phyloP scores from a whole-genome alignment of 371 early-diverging fungal species.

The Actinomortierella ambigua region DNA sequence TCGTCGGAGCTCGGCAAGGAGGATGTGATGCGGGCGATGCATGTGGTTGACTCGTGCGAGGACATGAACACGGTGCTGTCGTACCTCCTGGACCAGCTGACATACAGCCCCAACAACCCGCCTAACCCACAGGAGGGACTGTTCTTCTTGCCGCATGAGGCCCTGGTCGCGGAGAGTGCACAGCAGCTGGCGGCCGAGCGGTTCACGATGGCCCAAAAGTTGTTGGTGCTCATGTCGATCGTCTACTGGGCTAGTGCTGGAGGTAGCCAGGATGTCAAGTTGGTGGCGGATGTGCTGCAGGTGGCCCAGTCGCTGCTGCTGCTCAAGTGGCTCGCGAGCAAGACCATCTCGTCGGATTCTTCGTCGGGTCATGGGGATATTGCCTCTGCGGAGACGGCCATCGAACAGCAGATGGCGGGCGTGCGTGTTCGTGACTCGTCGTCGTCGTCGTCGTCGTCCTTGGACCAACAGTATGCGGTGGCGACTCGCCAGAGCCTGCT shows the following conservation, averaged over 20 bases:
- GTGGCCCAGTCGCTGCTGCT: slow-evolving; percentile 21
- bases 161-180: slow-evolving; percentile 30
- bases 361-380: too few relatives aligned
- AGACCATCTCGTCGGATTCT: slow-evolving; percentile 9
- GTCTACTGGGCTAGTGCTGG: slow-evolving; percentile 20
- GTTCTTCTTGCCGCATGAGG: slow-evolving; percentile 33
- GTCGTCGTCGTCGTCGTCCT: too few relatives aligned
- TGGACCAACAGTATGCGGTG: too few relatives aligned
- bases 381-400: slow-evolving; percentile 1
- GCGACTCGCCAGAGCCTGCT: too few relatives aligned
- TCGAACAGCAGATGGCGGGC: slow-evolving; percentile 25
- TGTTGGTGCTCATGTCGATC: slow-evolving; percentile 20
- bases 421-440: slow-evolving; percentile 16
- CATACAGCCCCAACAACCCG: slow-evolving; percentile 13
- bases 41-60: slow-evolving; percentile 23
- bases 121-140: slow-evolving; percentile 11
- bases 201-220: slow-evolving; percentile 30
- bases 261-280: slow-evolving; percentile 10
- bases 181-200: slow-evolving; percentile 32
- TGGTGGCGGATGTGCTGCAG: slow-evolving; percentile 26
- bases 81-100: slow-evolving; percentile 20
- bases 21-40: slow-evolving; percentile 35
- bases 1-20: slow-evolving; percentile 11
- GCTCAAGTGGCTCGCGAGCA: slow-evolving; percentile 36
- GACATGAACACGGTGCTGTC: slow-evolving; percentile 16